phyloP scores from a whole-genome alignment of 495 filamentous ascomycete genomes.

The Penicillium cinerascens region DNA sequence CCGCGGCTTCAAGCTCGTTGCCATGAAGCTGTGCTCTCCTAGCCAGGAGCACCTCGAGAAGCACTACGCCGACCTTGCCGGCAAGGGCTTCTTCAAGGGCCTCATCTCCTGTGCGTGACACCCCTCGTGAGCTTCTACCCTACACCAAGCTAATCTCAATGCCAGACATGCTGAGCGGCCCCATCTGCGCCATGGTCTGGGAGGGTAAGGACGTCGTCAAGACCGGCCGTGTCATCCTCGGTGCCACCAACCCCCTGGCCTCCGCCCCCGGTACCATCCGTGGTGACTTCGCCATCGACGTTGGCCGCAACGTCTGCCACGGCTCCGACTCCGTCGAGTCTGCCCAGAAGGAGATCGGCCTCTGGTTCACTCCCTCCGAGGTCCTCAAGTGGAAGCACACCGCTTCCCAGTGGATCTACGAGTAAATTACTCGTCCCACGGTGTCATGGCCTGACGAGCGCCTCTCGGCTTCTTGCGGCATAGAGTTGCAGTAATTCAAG shows the following conservation, averaged over 20 bases:
- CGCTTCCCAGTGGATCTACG: constrained; percentile 90
- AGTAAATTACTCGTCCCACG: constrained; percentile 51
- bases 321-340: constrained; percentile 97
- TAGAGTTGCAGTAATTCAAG: constrained; percentile 23
- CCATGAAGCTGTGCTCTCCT: constrained; percentile 89
- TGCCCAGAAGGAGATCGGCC: constrained; percentile 98
- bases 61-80: constrained; percentile 90
- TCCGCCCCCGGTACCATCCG: constrained; percentile 96
- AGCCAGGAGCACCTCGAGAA: constrained; percentile 91
- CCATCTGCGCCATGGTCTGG: constrained; percentile 98
- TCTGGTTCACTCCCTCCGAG: constrained; percentile 92
- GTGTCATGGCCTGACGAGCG: constrained; percentile 17
- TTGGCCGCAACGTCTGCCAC: constrained; percentile 99
- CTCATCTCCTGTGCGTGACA: constrained; percentile 72
- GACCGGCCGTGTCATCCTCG: constrained; percentile 91
- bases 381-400: constrained; percentile 73
- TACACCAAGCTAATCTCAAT: constrained; percentile 7
- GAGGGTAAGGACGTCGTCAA: constrained; percentile 96
- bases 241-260: constrained; percentile 95
- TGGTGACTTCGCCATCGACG: constrained; percentile 79
- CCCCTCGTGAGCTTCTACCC: neutral
- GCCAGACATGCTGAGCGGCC: constrained; percentile 92
- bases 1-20: constrained; percentile 95
- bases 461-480: constrained; percentile 12
- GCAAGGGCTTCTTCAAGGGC: constrained; percentile 95